Conservation (phyloP, 2,329 filamentous ascomycete species). For the Phyllosticta citrichinensis region DNA sequence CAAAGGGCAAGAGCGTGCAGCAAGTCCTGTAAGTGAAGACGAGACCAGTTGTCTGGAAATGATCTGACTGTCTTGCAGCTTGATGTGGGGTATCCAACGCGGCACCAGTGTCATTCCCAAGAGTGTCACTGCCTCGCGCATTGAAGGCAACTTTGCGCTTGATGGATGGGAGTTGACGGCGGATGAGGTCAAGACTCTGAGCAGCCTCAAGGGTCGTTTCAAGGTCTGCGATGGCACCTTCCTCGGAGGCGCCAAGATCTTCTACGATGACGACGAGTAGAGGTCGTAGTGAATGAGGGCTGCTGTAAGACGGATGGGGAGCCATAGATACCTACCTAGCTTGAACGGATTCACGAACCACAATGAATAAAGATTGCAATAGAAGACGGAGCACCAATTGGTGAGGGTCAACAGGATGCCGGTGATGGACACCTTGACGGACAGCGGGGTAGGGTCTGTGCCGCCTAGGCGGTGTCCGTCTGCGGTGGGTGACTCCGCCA, state of each 20-base stretch:
- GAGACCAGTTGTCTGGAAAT: neutral
- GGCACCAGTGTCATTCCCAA: conserved; percentile 82
- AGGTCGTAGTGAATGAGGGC: neutral
- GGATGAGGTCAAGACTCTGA: conserved; percentile 62
- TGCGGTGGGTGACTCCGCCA: neutral
- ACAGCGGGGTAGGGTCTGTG: neutral
- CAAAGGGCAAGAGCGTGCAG: conserved; percentile 56
- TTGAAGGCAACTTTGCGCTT: conserved; percentile 64
- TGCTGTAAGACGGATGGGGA: neutral
- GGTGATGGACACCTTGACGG: neutral
- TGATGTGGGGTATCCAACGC: conserved; percentile 72
- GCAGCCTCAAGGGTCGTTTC: conserved; percentile 62
- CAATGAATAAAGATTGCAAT: neutral
- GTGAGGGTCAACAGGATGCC: neutral
- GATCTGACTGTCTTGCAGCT: conserved; percentile 15
- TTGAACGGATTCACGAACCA: neutral
- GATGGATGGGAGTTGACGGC: conserved; percentile 64
- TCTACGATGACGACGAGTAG: conserved; percentile 75
- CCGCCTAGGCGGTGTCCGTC: neutral
- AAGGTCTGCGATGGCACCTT: conserved; percentile 61
- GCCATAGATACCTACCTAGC: neutral
- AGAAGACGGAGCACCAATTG: too few relatives aligned
- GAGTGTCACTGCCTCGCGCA: conserved; percentile 62
- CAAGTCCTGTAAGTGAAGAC: conserved; percentile 49
- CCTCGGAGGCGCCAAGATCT: conserved; percentile 62